Evolutionary conservation across 164 flowering plant species (phyloP).

Genomic region (Santalum album): DNA sequence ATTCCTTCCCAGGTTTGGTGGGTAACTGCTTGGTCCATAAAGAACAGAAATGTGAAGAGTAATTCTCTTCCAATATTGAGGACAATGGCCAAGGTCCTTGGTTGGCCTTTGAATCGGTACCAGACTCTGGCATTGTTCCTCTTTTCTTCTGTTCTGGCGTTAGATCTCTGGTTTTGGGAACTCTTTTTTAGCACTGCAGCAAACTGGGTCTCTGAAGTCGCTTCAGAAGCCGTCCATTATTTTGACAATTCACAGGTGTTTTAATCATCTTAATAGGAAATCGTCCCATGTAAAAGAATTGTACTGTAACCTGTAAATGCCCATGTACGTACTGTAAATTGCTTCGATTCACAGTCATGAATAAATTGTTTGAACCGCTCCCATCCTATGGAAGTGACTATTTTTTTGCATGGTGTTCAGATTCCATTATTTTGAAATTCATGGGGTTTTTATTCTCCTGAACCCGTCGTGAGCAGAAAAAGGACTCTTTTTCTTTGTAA

Average conservation of each 20-base stretch:
- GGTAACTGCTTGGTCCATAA: constrained; percentile 96
- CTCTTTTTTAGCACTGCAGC: constrained; percentile 61
- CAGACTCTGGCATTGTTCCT: constrained; percentile 81
- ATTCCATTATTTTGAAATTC: too few relatives aligned
- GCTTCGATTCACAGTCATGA: too few relatives aligned
- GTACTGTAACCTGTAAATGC: background rate
- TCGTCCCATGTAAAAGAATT: background rate
- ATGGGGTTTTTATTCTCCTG: too few relatives aligned
- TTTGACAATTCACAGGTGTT: constrained; percentile 24
- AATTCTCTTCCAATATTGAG: constrained; percentile 61
- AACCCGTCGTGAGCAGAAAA: too few relatives aligned
- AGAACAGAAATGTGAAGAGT: constrained; percentile 36
- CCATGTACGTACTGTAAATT: background rate
- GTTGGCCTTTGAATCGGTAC: constrained; percentile 91
- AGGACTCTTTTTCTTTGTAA: too few relatives aligned
- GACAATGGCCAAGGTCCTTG: constrained; percentile 56
- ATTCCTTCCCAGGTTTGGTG: constrained; percentile 66
- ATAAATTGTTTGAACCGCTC: too few relatives aligned
- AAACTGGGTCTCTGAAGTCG: constrained; percentile 44
- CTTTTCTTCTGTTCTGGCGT: constrained; percentile 69
- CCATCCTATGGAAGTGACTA: too few relatives aligned
- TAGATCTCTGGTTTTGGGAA: constrained; percentile 98
- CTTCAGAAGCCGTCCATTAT: constrained; percentile 32
- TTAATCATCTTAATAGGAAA: background rate
- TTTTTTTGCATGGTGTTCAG: too few relatives aligned